phyloP scores from a whole-genome alignment of 2,329 filamentous ascomycete genomes.

The Colletotrichum noveboracense region DNA sequence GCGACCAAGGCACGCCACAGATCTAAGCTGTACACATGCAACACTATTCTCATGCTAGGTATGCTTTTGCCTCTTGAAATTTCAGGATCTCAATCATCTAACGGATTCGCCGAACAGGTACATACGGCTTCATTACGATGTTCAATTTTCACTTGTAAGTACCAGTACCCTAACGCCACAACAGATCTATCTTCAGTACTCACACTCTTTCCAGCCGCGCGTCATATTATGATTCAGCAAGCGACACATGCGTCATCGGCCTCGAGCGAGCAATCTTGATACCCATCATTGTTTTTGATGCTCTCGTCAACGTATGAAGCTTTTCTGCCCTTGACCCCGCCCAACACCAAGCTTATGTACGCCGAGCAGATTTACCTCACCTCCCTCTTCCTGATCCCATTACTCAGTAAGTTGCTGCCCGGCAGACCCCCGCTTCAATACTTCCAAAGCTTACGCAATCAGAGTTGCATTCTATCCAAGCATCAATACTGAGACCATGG shows the following conservation, averaged over 20 bases:
- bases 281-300: not conserved
- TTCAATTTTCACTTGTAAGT: not conserved
- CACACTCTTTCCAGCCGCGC: not conserved
- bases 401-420: not conserved
- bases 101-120: not conserved
- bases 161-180: rapidly evolving
- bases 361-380: not conserved
- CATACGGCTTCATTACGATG: not conserved
- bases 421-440: not conserved
- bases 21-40: not conserved
- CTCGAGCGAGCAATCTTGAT: not conserved
- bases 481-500: not conserved
- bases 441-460: not conserved
- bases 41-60: not conserved
- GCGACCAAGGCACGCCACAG: not conserved
- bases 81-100: not conserved
- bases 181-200: not conserved
- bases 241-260: not conserved
- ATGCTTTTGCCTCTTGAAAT: not conserved
- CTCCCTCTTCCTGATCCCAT: not conserved
- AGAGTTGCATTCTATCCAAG: not conserved
- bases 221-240: not conserved
- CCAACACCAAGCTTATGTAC: not conserved
- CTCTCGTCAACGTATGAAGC: not conserved
- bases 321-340: not conserved